Percentiles rank a stretch among this genome's conserved stretches.
phyloP scores from a whole-genome alignment of 805 yeast species.

The Wickerhamiella bombiphila region DNA sequence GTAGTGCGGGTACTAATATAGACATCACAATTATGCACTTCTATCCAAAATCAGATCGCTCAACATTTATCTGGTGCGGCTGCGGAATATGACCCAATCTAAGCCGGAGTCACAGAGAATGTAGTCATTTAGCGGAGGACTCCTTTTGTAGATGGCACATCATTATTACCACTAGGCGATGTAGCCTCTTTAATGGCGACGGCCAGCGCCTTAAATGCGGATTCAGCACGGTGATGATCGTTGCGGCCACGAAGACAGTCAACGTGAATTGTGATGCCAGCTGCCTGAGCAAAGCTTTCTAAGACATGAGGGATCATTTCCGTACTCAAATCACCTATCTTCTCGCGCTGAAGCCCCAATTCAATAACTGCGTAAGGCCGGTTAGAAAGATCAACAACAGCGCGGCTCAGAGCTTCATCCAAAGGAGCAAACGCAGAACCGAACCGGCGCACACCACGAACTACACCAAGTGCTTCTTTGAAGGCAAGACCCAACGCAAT shows the following conservation, averaged over 20 bases:
- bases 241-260: slow-evolving; percentile 88
- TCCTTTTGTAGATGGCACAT: slow-evolving; percentile 94
- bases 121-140: slow-evolving; percentile 39
- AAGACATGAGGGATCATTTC: slow-evolving; percentile 98
- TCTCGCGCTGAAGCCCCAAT: slow-evolving; percentile 80
- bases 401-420: slow-evolving; percentile 89
- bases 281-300: slow-evolving; percentile 87
- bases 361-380: slow-evolving; percentile 87
- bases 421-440: slow-evolving; percentile 91
- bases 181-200: slow-evolving; percentile 80
- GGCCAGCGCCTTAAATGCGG: slow-evolving; percentile 93
- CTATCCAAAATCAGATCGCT: too few species aligned
- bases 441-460: slow-evolving; percentile 82
- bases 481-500: slow-evolving; percentile 84
- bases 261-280: slow-evolving; percentile 82
- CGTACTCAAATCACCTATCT: slow-evolving; percentile 77
- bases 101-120: too few species aligned
- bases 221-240: slow-evolving; percentile 92
- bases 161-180: slow-evolving; percentile 69
- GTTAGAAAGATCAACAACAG: slow-evolving; percentile 90
- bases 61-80: too few species aligned
- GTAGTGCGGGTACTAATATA: too few species aligned
- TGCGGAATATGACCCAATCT: too few species aligned
- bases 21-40: too few species aligned
- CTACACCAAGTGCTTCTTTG: slow-evolving; percentile 76